Percentiles rank a stretch among this genome's conserved stretches.
Evolutionary conservation across 73 alveolate species (phyloP).

Genomic region (Tetrahymena thermophila): DNA sequence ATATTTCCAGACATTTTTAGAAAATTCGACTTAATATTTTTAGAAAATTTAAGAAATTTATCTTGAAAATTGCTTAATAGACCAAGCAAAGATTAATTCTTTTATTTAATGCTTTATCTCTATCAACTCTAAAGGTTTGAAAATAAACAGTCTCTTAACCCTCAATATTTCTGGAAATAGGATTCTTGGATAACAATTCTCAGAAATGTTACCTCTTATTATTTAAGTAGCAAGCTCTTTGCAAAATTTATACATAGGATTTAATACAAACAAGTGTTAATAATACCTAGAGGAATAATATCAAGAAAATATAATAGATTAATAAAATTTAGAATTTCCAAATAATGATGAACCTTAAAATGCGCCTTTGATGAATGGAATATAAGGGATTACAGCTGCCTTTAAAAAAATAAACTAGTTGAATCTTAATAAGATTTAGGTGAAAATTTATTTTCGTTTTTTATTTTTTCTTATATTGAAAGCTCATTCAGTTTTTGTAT

Average conservation of each 20-base stretch:
- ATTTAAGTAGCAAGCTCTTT: background rate
- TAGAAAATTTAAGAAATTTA: background rate
- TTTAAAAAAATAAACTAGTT: background rate
- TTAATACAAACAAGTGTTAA: background rate
- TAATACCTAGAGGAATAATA: background rate
- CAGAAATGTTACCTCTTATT: background rate
- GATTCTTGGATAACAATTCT: background rate
- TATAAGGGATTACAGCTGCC: background rate
- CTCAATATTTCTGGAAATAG: background rate
- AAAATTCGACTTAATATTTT: background rate
- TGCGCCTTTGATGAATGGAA: background rate
- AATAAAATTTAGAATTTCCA: background rate
- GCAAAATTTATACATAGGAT: background rate
- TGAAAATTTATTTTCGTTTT: background rate
- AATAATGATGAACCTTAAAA: background rate
- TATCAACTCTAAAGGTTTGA: background rate
- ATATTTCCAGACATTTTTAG: background rate
- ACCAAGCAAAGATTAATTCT: background rate
- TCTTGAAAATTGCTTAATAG: background rate
- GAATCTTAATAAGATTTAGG: background rate
- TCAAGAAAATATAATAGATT: background rate
- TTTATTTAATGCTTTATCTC: background rate
- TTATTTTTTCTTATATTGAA: background rate
- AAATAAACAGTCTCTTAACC: background rate
- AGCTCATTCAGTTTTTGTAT: too few relatives aligned